A percentile compares a stretch with the other conserved stretches of the same genome.
Evolutionary conservation across 495 filamentous ascomycete species (phyloP).

Genomic region (Xylaria palmicola): DNA sequence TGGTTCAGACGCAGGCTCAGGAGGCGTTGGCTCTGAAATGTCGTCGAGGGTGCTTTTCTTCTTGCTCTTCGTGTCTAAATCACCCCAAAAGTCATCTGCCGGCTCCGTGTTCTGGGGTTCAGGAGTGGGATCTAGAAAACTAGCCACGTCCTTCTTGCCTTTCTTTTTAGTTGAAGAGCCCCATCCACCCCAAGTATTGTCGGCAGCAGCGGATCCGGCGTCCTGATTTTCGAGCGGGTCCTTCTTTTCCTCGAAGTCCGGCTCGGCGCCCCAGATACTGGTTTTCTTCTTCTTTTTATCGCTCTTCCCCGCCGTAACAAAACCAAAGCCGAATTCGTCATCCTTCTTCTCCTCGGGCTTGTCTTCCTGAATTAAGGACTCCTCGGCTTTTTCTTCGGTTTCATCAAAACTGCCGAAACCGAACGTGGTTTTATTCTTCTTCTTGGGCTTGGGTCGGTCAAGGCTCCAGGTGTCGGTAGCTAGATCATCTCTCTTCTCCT

Average conservation of each 20-base stretch:
- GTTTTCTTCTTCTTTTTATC: slow-evolving; percentile 44
- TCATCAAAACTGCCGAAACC: slow-evolving; percentile 41
- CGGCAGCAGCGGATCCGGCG: slow-evolving; percentile 14
- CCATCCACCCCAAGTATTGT: slow-evolving; percentile 32
- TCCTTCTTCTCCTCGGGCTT: slow-evolving; percentile 32
- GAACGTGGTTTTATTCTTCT: slow-evolving; percentile 37
- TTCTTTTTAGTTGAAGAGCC: slow-evolving; percentile 35
- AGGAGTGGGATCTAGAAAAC: slow-evolving; percentile 9
- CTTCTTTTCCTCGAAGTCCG: slow-evolving; percentile 32
- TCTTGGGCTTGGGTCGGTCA: slow-evolving; percentile 42
- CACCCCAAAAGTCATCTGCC: slow-evolving; percentile 19
- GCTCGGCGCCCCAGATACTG: slow-evolving; percentile 27
- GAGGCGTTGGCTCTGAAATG: slow-evolving; percentile 12
- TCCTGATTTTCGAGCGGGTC: slow-evolving; percentile 22
- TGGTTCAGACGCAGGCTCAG: slow-evolving; percentile 21
- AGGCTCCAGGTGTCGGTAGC: slow-evolving; percentile 41
- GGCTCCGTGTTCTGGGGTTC: slow-evolving; percentile 10
- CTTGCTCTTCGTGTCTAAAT: slow-evolving; percentile 28
- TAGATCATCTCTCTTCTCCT: slow-evolving; percentile 19
- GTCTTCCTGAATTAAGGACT: slow-evolving; percentile 15
- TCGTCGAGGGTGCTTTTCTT: slow-evolving; percentile 25
- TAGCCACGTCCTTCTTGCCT: slow-evolving; percentile 35
- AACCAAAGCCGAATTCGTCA: slow-evolving; percentile 34
- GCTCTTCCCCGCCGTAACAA: slow-evolving; percentile 25
- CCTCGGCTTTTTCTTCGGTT: slow-evolving; percentile 29